Conservation (phyloP, 2,329 filamentous ascomycete genomes). For the Neopestalotiopsis sp. region DNA sequence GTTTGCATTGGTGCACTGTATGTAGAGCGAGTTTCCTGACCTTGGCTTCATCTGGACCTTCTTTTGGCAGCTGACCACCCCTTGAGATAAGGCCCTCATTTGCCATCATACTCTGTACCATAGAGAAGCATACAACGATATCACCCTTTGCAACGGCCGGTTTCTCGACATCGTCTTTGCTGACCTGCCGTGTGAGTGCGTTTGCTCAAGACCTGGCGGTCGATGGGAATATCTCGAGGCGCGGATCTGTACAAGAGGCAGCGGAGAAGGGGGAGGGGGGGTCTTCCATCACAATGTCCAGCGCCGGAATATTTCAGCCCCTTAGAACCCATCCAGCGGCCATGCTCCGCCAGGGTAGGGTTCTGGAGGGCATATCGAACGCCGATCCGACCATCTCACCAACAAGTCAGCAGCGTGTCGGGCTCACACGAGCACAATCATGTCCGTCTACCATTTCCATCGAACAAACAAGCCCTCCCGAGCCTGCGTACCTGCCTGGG, state of each 20-base stretch:
- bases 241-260: background rate
- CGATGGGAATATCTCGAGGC: constrained; percentile 20
- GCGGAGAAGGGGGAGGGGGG: constrained; percentile 22
- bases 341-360: no score
- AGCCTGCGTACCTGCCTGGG: constrained; percentile 20
- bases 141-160: constrained; percentile 36
- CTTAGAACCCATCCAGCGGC: background rate
- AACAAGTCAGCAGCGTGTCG: background rate
- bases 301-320: constrained; percentile 21
- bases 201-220: constrained; percentile 31
- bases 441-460: constrained; percentile 27
- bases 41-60: background rate
- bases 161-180: constrained; percentile 30
- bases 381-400: background rate
- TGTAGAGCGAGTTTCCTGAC: constrained; percentile 11
- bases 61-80: background rate
- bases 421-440: constrained; percentile 20
- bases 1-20: constrained; percentile 39
- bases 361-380: no score
- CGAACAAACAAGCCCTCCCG: constrained; percentile 21
- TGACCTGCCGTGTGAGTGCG: constrained; percentile 31
- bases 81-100: constrained; percentile 33
- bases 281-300: constrained; percentile 29
- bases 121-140: constrained; percentile 33
- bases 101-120: constrained; percentile 35